Evolutionary conservation across 2,329 filamentous ascomycete genomes (phyloP).

Genomic region (Phaeosphaeriaceae sp.): DNA sequence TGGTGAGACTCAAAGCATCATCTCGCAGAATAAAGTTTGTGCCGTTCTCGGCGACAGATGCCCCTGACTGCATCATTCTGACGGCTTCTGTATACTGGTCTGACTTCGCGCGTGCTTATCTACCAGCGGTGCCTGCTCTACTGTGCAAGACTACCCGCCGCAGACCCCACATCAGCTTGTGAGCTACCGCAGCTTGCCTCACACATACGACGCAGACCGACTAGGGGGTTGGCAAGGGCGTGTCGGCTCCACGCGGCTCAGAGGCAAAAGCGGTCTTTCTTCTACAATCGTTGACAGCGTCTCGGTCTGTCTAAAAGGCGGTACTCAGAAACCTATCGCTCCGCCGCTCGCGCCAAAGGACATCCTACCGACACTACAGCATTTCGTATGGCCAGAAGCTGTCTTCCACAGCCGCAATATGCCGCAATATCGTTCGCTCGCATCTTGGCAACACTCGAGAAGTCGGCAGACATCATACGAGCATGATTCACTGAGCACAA

Average conservation of each 20-base stretch:
- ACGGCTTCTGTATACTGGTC: not conserved
- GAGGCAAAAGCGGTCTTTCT: not conserved
- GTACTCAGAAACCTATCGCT: not conserved
- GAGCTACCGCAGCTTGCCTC: not conserved
- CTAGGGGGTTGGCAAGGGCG: not conserved
- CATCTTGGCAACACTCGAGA: no score
- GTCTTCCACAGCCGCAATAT: not conserved
- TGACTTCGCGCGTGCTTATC: not conserved
- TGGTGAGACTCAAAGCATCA: not conserved
- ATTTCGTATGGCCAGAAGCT: no score
- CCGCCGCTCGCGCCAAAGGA: no score
- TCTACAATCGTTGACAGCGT: not conserved
- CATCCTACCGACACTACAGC: no score
- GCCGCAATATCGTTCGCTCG: not conserved
- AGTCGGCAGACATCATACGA: no score
- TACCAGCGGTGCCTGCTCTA: not conserved
- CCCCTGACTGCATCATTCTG: not conserved
- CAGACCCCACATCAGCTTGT: no score
- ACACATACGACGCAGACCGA: not conserved
- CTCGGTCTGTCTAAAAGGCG: no score
- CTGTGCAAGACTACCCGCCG: not conserved
- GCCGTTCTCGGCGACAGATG: not conserved
- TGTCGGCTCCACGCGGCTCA: not conserved
- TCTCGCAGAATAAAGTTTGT: not conserved
- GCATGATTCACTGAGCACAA: no score